Percentiles rank a stretch among this genome's conserved stretches.
phyloP scores from a whole-genome alignment of 129 eudicot species.

The Smallanthus sonchifolius region DNA sequence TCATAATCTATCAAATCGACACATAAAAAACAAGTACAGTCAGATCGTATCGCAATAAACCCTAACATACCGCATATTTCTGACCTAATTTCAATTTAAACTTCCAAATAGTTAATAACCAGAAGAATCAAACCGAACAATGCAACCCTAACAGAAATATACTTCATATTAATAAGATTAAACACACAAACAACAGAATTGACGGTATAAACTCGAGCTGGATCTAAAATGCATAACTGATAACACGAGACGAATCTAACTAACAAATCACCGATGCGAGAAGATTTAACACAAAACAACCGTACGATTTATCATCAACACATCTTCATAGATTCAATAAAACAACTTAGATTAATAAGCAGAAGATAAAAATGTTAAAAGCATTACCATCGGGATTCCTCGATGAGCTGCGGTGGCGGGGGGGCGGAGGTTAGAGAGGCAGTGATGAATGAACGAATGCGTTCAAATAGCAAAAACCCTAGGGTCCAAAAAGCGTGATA shows the following conservation, averaged over 20 bases:
- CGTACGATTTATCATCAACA: background rate
- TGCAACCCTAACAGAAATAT: background rate
- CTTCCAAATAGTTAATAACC: background rate
- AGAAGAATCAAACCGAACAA: background rate
- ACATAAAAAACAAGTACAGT: background rate
- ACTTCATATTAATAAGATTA: background rate
- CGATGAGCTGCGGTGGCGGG: conserved; percentile 9
- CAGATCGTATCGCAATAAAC: background rate
- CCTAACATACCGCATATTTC: too few relatives aligned
- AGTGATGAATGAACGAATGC: background rate
- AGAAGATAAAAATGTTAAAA: background rate
- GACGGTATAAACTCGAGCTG: background rate
- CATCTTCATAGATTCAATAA: background rate
- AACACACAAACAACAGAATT: background rate
- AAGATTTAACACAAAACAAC: background rate
- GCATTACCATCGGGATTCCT: conserved; percentile 17
- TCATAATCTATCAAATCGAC: background rate
- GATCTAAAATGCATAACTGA: background rate
- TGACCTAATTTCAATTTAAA: background rate
- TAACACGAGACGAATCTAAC: background rate
- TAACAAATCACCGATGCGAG: background rate
- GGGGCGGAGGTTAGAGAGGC: background rate
- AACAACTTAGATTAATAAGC: background rate
- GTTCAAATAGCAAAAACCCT: conserved; percentile 33
- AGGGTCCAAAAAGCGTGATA: background rate